phyloP scores from a whole-genome alignment of 305 asterid genomes.

The Rubia tinctorum region DNA sequence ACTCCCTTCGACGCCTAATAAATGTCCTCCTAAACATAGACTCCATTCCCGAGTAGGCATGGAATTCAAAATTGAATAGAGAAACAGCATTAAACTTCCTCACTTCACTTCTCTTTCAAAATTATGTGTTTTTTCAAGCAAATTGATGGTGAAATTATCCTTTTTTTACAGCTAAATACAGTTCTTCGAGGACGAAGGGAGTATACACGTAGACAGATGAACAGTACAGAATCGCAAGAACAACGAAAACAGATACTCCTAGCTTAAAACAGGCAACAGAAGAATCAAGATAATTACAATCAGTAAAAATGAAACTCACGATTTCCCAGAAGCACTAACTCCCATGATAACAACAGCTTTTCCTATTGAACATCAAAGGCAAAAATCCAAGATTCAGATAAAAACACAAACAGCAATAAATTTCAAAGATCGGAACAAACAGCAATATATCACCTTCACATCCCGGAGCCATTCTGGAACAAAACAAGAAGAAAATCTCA shows the following conservation, averaged over 20 bases:
- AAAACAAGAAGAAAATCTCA: constrained; percentile 8
- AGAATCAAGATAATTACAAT: not conserved
- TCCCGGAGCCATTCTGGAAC: constrained; percentile 25
- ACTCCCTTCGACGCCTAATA: not conserved
- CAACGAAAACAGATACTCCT: not conserved
- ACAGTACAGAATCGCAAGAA: not conserved
- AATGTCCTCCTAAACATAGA: not conserved
- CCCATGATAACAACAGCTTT: constrained; percentile 82
- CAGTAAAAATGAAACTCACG: constrained; percentile 48
- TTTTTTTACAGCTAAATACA: no score
- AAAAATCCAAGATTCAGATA: not conserved
- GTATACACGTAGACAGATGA: not conserved
- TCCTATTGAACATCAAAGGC: constrained; percentile 38
- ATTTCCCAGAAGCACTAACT: constrained; percentile 91
- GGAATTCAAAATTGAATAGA: not conserved
- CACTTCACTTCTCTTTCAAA: not conserved
- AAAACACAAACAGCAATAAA: not conserved
- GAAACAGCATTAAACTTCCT: not conserved
- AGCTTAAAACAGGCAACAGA: not conserved
- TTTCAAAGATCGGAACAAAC: not conserved
- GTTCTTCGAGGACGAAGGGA: no score
- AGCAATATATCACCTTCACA: constrained; percentile 21
- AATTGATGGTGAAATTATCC: no score
- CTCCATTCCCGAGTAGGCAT: not conserved
- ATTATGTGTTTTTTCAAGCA: no score